These are phyloP conservation scores for Priceomyces castillae DNA, from an alignment of 805 yeast genomes.

Conservation along the genomic window DNA sequence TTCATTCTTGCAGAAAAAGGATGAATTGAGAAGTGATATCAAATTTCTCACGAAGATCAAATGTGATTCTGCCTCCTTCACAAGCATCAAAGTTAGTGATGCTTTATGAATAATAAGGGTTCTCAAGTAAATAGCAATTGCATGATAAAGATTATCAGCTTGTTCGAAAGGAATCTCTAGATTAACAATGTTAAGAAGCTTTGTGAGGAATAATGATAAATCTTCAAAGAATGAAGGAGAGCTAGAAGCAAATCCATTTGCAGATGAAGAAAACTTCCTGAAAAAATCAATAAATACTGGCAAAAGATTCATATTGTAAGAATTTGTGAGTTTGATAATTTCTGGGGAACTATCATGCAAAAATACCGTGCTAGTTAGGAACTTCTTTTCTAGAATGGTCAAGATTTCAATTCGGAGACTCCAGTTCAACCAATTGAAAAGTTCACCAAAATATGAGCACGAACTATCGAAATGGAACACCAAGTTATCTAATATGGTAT, in stretches of 20 bases:
- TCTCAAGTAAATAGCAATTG: conserved; percentile 50
- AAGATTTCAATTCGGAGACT: conserved; percentile 25
- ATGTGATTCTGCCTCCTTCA: conserved; percentile 37
- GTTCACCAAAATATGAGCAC: conserved; percentile 41
- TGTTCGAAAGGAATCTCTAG: conserved; percentile 6
- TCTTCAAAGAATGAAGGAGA: conserved; percentile 20
- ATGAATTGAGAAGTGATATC: conserved; percentile 44
- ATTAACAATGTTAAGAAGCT: conserved; percentile 19
- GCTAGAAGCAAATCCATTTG: conserved; percentile 20
- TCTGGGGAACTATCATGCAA: conserved; percentile 4
- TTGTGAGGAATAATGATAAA: conserved; percentile 19
- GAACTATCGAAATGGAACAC: conserved; percentile 25
- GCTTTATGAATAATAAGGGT: conserved; percentile 58
- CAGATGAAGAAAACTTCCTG: conserved; percentile 43
- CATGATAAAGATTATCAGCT: conserved; percentile 12
- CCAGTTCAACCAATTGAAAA: conserved; percentile 33
- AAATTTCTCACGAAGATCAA: conserved; percentile 49
- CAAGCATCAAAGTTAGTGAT: conserved; percentile 45
- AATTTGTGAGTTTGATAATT: conserved; percentile 2
- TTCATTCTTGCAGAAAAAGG: conserved; percentile 38
- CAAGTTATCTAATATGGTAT: conserved; percentile 17
- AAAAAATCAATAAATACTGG: conserved; percentile 44
- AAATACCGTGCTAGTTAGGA: conserved; percentile 20
- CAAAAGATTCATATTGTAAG: conserved; percentile 23
- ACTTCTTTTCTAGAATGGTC: conserved; percentile 25